Evolutionary conservation across 2,329 filamentous ascomycete species (phyloP), one percentile per base, ranked within the genome.

Genomic region (Ophiostoma fasciatum): DNA sequence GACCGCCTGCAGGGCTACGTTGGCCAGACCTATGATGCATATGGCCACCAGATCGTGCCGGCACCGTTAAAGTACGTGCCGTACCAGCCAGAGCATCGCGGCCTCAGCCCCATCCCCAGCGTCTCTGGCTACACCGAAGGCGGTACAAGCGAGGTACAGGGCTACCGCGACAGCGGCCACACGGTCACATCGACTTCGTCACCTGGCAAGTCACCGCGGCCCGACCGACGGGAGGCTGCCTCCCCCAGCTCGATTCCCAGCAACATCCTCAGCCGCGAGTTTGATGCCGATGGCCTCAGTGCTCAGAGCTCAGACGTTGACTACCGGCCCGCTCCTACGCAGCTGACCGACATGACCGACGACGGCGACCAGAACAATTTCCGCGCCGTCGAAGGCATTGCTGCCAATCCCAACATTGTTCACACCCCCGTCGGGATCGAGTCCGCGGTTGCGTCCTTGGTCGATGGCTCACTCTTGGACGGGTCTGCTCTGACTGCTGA

Each of bases 71-170:
- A 71, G 45, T 80, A 79, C 46, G 65, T 76, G n/a, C 71, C 78
- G 2, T 78, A 82, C 43, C 69, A 77, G 47, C 67, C 74, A 10
- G 73, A 79, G 46, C 68, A 73, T 35, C 78, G 82, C 28, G 78
- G 76, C 10, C 59, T 92, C 33, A 94, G 87, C 51, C 88, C 88
- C 1, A 87, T 93, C 41, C 87, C 90, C 46, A 94, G 87, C 48
- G 82, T 94, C 13, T 88, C 84, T 10, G 90, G 87, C 43, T 88
- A 85, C 49, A 78, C 74, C 4, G 76, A 85, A 48, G 73, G 74
- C 31, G 74, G 74, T 36, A 19, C 35, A 5, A 76, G 65, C 48
- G 68, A 76, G 42, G 59, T 61, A 20, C 65, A 66, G 23, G 58
- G 59, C 21, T 71, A 69, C 47, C 70, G 70, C 33, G 67, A 77